Conservation (phyloP, 495 filamentous ascomycete species). For the Penicillium verhagenii region DNA sequence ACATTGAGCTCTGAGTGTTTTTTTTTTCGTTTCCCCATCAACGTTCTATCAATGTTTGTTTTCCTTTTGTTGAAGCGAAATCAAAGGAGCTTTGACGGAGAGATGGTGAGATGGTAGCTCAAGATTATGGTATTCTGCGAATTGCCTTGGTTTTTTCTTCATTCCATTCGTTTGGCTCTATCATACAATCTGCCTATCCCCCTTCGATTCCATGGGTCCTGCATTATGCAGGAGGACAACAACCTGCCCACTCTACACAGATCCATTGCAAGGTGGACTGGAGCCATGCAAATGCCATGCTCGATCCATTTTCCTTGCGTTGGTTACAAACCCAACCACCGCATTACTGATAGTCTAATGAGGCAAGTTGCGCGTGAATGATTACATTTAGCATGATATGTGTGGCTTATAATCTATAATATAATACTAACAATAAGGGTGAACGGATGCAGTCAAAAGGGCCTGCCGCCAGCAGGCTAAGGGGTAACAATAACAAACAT, state of each 20-base stretch:
- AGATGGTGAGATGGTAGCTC: not conserved
- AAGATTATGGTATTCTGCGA: not conserved
- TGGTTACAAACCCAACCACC: constrained; percentile 5
- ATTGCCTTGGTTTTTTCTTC: no score
- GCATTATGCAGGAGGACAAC: not conserved
- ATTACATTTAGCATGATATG: constrained; percentile 29
- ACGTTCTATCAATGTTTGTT: constrained; percentile 10
- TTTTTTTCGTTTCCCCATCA: constrained; percentile 20
- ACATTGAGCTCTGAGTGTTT: constrained; percentile 7
- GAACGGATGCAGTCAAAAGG: constrained; percentile 18
- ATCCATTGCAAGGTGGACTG: constrained; percentile 3
- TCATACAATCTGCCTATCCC: not conserved
- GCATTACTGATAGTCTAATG: not conserved
- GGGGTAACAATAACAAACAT: constrained; percentile 33
- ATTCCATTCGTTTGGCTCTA: no score
- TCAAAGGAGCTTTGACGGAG: not conserved
- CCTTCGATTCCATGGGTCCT: not conserved
- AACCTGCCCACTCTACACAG: not conserved
- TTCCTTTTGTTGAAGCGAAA: not conserved
- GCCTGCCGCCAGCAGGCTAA: constrained; percentile 25
- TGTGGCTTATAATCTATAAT: constrained; percentile 23
- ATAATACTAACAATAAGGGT: constrained; percentile 23
- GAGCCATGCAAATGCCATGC: constrained; percentile 5
- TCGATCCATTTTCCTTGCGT: constrained; percentile 2
- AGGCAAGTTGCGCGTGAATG: constrained; percentile 11